Base-by-base conservation (phyloP, 2,329 filamentous ascomycete species). In the Aspergillus tubingensis region DNA sequence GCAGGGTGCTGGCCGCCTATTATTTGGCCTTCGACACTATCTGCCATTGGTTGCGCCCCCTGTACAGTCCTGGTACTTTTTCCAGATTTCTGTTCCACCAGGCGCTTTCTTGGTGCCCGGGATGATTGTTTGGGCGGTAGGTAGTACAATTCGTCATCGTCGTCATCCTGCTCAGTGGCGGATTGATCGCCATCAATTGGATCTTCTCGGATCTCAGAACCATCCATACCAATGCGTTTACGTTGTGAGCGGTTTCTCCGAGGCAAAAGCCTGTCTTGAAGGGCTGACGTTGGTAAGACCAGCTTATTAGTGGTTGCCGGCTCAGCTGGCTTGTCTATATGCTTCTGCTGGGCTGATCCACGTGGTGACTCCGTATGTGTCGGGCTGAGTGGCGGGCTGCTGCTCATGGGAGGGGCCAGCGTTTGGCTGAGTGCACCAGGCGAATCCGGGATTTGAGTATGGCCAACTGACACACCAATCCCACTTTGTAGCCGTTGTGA, bases 371-470 rank as follows among this genome's bases (percentile, higher is more conserved):
- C n/a, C 17, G 49, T 51, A 58, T 56, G n/a, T 43, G 57, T 51
- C 54, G 72, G 70, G 53, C 69, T 66, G 27, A 54, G 54, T 4
- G 54, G 43, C n/a, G 68, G 65, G 36, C 72, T 74, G 52, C 71
- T 78, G 62, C 77, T 79, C 52, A 71, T 62, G 30, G 77, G 77
- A 11, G 74, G 73, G 27, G 70, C 74, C 67, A 77, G 67, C 7
- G 74, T 77, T 56, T 75, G 72, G 53, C 72, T 77, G 43, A 73
- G 61, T 41, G 67, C 58, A 53, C 71, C 70, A 5, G 65, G 60
- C 25, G 67, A 67, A 25, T 59, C 53, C 17, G 58, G 41, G 11
- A 54, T 57, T 21, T 50, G 62, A 13, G 54, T 64, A 49, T 61
- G 60, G 30, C 59, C 57, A 51, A 62, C 58, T 17, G 63, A 43